A percentile compares a stretch with the other conserved stretches of the same genome.
These are phyloP conservation scores for Globisporangium acanthophoron DNA, from an alignment of 352 stramenopile genomes.

Conservation along the genomic window DNA sequence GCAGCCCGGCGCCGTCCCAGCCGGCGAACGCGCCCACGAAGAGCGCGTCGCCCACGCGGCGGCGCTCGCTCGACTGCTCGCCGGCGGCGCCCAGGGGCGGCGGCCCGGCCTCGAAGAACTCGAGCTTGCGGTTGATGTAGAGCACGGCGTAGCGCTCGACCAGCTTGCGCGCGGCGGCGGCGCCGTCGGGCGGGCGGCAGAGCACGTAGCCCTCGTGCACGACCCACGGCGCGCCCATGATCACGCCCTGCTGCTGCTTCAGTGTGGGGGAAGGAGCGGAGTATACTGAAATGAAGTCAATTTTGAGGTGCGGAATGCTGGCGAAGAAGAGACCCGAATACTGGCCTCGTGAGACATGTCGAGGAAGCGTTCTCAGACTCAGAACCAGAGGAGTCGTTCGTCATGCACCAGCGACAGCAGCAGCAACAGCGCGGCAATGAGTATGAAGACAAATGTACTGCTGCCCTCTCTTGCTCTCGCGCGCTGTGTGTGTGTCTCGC, in stretches of 20 bases:
- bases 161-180: slow-evolving; percentile 1
- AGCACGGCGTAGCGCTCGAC: slow-evolving; percentile 69
- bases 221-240: slow-evolving; percentile 38
- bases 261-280: background rate
- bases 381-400: too few species aligned
- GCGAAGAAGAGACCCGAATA: background rate
- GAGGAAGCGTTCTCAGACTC: background rate
- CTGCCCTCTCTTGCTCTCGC: background rate
- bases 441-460: too few species aligned
- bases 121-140: slow-evolving; percentile 73
- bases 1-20: slow-evolving; percentile 66
- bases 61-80: slow-evolving; percentile 17
- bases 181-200: slow-evolving; percentile 22
- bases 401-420: background rate
- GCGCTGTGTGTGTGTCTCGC: too few species aligned
- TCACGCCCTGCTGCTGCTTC: background rate
- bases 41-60: slow-evolving; percentile 26
- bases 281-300: slow-evolving; percentile 1
- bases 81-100: background rate
- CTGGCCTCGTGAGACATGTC: background rate
- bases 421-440: background rate
- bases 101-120: slow-evolving; percentile 45
- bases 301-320: background rate
- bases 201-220: slow-evolving; percentile 58
- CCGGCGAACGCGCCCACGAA: slow-evolving; percentile 67